Conservation (phyloP, 2,329 filamentous ascomycete species). For the Microsporum ferrugineum region DNA sequence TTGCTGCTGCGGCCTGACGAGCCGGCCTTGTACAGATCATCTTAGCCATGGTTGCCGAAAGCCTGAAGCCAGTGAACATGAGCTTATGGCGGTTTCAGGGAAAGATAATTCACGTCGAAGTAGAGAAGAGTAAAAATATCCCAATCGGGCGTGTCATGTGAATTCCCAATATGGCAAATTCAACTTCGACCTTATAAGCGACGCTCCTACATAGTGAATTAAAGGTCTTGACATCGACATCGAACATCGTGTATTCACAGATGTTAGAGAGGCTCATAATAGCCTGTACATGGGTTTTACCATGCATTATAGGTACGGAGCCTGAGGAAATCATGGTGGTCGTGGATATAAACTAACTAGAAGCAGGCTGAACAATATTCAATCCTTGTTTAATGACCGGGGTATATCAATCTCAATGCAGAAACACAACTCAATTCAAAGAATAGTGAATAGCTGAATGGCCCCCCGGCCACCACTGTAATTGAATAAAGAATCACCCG, state of each 20-base stretch:
- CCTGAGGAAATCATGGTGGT: not conserved
- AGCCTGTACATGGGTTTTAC: not conserved
- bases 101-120: not conserved
- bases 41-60: not conserved
- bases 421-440: not conserved
- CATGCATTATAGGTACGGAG: not conserved
- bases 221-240: not conserved
- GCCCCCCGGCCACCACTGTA: not conserved
- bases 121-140: not conserved
- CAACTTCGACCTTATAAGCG: not conserved
- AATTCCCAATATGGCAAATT: not conserved
- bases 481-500: not conserved
- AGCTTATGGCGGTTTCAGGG: not conserved
- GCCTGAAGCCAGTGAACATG: not conserved
- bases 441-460: not conserved
- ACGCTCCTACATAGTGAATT: not conserved
- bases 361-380: not conserved
- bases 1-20: not conserved
- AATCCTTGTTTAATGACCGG: not conserved
- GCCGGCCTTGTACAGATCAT: not conserved
- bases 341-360: not conserved
- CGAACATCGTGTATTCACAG: not conserved
- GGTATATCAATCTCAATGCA: not conserved
- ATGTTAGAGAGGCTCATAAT: not conserved
- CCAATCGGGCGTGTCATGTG: slow-evolving; percentile 7